Base-by-base conservation (phyloP, 495 filamentous ascomycete species). In the Annulohypoxylon maeteangense region DNA sequence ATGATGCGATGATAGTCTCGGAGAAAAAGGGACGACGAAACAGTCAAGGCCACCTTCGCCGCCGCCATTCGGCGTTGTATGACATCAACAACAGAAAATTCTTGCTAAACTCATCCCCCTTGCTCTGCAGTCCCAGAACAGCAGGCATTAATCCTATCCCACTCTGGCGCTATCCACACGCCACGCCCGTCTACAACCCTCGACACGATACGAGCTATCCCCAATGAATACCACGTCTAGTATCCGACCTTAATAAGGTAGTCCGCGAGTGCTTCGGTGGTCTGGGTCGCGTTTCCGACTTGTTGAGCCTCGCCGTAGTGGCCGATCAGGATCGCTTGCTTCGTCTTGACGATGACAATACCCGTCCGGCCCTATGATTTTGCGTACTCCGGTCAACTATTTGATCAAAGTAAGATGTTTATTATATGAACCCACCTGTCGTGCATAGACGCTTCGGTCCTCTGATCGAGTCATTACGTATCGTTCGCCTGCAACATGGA, bases 301-400 rank as follows among this genome's bases (percentile, higher is more conserved):
- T 89, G 84, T 44, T 87, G 80, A 40, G 70, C 78, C 78, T 96
- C 93, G 74, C 84, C 85, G 85, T 97, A 91, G 84, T 97, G 93
- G 72, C 87, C 90, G 79, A 99, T 81, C 76, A 99, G 88, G 77
- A 97, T 87, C 74, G 93, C 91, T 81, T 94, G 91, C 57, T 81
- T 88, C 70, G 94, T 94, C 84, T 93, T 94, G 78, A 90, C 89
- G 72, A 93, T 86, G 75, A 90, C 81, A 72, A 95, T 80, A 64
- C 95, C 95, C 72, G 89, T 88, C 82, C 90, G 92, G 72, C 91
- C 93, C 94, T 98, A 68, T 47, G 58, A 42, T 36, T 44, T 44
- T 50, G 16, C 57, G 23, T 40, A 67, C 31, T 34, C 27, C 0
- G 36, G 32, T 62, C 18, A 67, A 53, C 42, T 59, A 36, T 45